These are phyloP conservation scores for Vitellaria paradoxa DNA, from an alignment of 179 eudicot species.

Conservation along the genomic window DNA sequence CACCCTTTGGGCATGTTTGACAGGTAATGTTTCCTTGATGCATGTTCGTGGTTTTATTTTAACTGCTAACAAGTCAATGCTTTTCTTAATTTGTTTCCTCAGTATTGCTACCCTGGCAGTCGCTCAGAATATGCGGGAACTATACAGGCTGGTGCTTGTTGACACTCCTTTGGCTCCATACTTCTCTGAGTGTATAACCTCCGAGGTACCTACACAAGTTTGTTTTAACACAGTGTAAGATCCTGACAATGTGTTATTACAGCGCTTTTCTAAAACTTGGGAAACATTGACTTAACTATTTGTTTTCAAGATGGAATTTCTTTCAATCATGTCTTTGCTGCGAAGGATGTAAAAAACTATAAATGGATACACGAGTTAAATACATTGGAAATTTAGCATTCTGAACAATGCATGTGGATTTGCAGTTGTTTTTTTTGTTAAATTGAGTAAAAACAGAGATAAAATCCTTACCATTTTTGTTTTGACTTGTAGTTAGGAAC, in stretches of 20 bases:
- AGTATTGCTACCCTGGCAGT: constrained; percentile 97
- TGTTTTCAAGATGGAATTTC: neutral
- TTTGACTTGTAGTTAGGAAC: neutral
- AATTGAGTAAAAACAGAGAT: too few relatives aligned
- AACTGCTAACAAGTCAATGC: constrained; percentile 6
- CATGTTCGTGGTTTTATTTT: constrained; percentile 7
- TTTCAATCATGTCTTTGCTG: neutral
- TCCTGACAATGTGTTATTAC: neutral
- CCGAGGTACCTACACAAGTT: constrained; percentile 61
- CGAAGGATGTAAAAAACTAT: neutral
- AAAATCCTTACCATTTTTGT: neutral
- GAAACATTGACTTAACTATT: neutral
- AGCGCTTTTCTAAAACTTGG: neutral
- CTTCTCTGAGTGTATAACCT: constrained; percentile 95
- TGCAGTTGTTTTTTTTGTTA: neutral
- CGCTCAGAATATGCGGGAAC: constrained; percentile 97
- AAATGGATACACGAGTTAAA: neutral
- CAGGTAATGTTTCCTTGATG: constrained; percentile 49
- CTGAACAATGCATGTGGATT: neutral
- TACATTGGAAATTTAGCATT: neutral
- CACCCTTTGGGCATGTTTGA: constrained; percentile 99
- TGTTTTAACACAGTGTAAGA: neutral
- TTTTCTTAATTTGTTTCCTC: constrained; percentile 27
- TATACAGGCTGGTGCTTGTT: constrained; percentile 93
- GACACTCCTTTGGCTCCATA: constrained; percentile 99